Evolutionary conservation across 768 basidiomycete species (phyloP), one percentile per base, ranked within the genome.

Genomic region (Hortiboletus campestris): DNA sequence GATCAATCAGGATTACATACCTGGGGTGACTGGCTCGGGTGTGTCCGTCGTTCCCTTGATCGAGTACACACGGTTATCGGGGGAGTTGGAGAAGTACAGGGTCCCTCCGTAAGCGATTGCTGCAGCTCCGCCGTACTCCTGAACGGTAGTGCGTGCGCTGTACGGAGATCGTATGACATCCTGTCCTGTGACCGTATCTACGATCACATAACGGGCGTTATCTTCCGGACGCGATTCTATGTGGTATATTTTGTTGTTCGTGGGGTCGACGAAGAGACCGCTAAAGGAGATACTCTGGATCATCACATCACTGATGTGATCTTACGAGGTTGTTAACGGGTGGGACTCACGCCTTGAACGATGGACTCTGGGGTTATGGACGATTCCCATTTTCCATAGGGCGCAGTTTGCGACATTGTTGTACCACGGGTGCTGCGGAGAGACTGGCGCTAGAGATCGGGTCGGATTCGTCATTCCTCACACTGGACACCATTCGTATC

Each of bases 41-140:
- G 8, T 56, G 57, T 74, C 54, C 42, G 68, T 50, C 32, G 40
- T 25, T 20, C 20, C 28, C 41, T 67, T 58, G 42, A 78, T 62
- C 10, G 66, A 63, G 63, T 86, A 89, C 0, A 88, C 74, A 12
- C 82, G 73, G 2, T 79, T 78, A 66, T 85, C 83, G 13, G 49
- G 51, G 31, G 76, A 69, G 65, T 85, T 74, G 4, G 85, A 85
- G 66, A 88, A 90, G 69, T 84, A 84, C 9, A 81, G 69, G 12
- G 74, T 68, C 8, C 76, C 78, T 39, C 73, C 74, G 54, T 80
- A 70, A 1, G 82, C 82, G 19, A 80, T 75, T 1, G 83, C 83
- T 2, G 84, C 72, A 2, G 77, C 82, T 13, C 89, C 89, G 0
- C 89, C 88, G 49, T 89, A 89, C 66, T 89, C 88, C 25, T 88